Evolutionary conservation across 1,284 basidiomycete genomes (phyloP).

Genomic region (Retiboletus flavoniger): DNA sequence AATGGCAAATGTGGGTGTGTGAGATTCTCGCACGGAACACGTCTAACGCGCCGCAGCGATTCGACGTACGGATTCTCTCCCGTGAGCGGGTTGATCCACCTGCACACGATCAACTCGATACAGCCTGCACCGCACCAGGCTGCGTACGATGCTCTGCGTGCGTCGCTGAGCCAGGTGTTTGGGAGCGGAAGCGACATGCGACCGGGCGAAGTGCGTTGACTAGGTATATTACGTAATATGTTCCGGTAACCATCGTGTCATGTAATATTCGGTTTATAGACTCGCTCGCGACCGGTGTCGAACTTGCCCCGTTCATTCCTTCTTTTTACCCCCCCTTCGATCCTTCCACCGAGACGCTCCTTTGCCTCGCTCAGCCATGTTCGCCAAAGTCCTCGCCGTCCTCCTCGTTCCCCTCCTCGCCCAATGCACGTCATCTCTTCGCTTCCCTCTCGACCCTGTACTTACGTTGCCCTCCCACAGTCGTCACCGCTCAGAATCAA

Average conservation of each 20-base stretch:
- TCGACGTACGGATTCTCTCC: conserved; percentile 77
- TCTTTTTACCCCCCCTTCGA: not conserved
- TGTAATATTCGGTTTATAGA: not conserved
- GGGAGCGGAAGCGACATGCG: conserved; percentile 33
- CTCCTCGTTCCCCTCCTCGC: conserved; percentile 44
- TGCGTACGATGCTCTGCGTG: conserved; percentile 61
- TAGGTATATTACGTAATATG: conserved; percentile 15
- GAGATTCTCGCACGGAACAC: not conserved
- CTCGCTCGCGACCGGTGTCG: not conserved
- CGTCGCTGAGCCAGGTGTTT: conserved; percentile 48
- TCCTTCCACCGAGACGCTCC: conserved; percentile 17
- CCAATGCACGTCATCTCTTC: conserved; percentile 38
- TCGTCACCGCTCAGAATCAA: conserved; percentile 38
- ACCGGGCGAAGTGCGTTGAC: conserved; percentile 22
- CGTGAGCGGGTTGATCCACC: conserved; percentile 55
- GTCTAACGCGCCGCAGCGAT: conserved; percentile 43
- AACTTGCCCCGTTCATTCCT: not conserved
- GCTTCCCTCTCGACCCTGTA: conserved; percentile 5
- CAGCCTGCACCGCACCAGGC: conserved; percentile 69
- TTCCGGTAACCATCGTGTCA: conserved; percentile 7
- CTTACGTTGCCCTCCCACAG: conserved; percentile 27
- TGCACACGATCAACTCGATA: conserved; percentile 68
- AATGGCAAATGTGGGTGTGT: conserved; percentile 68
- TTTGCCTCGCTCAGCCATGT: conserved; percentile 44
- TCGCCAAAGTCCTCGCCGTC: conserved; percentile 42